Evolutionary conservation across 2,329 filamentous ascomycete genomes (phyloP).

Genomic region (Cladosporium colombiae): DNA sequence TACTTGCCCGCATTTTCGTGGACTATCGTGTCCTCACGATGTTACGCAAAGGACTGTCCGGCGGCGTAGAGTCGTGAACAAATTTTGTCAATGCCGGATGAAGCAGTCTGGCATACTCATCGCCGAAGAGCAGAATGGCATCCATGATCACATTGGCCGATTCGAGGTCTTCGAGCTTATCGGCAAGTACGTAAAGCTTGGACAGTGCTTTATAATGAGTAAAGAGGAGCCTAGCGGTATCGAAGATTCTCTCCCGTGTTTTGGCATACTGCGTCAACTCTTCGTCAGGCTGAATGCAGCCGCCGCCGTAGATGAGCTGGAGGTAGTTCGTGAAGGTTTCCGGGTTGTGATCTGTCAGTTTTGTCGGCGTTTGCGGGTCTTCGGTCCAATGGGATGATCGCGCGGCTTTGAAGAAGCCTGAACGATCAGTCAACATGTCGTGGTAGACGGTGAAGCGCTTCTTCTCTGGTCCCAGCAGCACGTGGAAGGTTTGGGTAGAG

Average conservation of each 20-base stretch:
- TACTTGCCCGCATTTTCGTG: background rate
- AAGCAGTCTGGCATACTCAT: background rate
- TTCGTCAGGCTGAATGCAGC: background rate
- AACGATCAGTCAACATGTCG: background rate
- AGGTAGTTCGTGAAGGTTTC: background rate
- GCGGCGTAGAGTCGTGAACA: background rate
- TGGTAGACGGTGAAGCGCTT: background rate
- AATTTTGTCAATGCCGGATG: background rate
- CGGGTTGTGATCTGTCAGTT: background rate
- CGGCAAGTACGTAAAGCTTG: slow-evolving; percentile 19
- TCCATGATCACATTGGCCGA: slow-evolving; percentile 16
- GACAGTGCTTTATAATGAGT: background rate
- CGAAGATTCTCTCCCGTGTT: too few relatives aligned
- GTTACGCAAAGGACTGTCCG: background rate
- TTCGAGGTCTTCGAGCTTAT: slow-evolving; percentile 15
- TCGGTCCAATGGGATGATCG: background rate
- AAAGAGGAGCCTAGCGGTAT: too few relatives aligned
- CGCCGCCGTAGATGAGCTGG: background rate
- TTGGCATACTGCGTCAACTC: background rate
- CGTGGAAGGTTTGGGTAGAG: background rate
- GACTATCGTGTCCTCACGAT: background rate
- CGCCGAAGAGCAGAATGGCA: background rate
- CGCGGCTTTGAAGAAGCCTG: background rate
- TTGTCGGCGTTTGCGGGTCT: background rate
- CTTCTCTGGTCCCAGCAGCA: background rate